Evolutionary conservation across 2,329 filamentous ascomycete genomes (phyloP).

Genomic region (Fusarium sp.): DNA sequence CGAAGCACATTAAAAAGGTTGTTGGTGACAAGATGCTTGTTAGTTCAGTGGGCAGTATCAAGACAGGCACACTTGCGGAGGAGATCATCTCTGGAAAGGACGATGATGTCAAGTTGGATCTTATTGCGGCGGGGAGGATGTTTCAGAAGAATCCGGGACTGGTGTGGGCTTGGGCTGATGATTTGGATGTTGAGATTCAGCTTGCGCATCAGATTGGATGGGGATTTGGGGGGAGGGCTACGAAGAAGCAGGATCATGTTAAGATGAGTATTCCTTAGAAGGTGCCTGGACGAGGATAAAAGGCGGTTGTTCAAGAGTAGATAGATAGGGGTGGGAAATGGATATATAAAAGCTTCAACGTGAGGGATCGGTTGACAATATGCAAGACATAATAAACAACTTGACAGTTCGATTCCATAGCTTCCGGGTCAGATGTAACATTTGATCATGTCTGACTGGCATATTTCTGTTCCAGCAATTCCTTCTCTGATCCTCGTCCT

Average conservation of each 20-base stretch:
- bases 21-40: slow-evolving; percentile 69
- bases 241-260: slow-evolving; percentile 27
- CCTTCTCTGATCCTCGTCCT: background rate
- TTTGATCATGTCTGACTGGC: background rate
- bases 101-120: slow-evolving; percentile 59
- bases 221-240: slow-evolving; percentile 61
- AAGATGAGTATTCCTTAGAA: slow-evolving; percentile 16
- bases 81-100: slow-evolving; percentile 55
- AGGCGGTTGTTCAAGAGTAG: accelerated
- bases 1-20: slow-evolving; percentile 76
- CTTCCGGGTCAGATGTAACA: accelerated
- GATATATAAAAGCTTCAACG: background rate
- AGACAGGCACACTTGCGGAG: slow-evolving; percentile 58
- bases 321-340: background rate
- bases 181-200: slow-evolving; percentile 60
- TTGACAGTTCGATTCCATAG: no score
- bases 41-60: slow-evolving; percentile 63
- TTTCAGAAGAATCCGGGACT: slow-evolving; percentile 71
- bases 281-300: accelerated
- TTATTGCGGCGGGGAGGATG: slow-evolving; percentile 61
- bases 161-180: slow-evolving; percentile 67
- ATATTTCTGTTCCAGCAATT: background rate
- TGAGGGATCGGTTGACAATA: background rate
- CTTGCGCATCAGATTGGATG: slow-evolving; percentile 67
- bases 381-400: background rate